Base-by-base conservation (phyloP, 129 eudicot genomes). In the carrot (Daucus carota) region DNA sequence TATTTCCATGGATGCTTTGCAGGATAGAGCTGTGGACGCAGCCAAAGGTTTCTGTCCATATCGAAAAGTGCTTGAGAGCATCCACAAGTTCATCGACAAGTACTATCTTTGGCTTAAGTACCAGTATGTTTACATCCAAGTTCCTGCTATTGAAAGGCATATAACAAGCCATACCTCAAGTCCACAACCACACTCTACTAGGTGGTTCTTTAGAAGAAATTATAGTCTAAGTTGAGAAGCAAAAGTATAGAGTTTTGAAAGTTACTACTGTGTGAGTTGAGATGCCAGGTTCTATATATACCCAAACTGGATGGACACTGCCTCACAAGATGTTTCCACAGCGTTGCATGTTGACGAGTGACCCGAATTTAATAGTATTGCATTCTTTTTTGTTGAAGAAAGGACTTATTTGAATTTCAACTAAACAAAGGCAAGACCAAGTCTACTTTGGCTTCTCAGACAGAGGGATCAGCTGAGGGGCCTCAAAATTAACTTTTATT, bases 1-100 rank as follows among this genome's bases (percentile, higher is more conserved):
- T 82, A 76, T 76, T 90, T 63, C 96, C 96, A 87, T 90, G 96
- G 80, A 87, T 84, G 62, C 96, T 90, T 80, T 69, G 84, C 67
- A 90, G 82, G 69, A 90, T 80, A 48, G 96, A 80, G 70, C 90
- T 87, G 54, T 87, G 85, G 77, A 87, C 76, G 80, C 96, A 90
- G 41, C 96, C 96, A 81, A 90, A 86, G 74, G 48, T 84, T 63
- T 80, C 80, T 0, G 92, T 83, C 85, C 76, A 87, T 1, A 42
- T 32, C 47, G 87, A 85, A 45, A 85, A 90, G 40, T 84, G 87
- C 75, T 80, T 90, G 17, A 90, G 76, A 22, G 84, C 78, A 22
- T 87, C 86, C 33, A 87, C 70, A 75, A 90, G 75, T 40, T 85
- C 83, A 76, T 90, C 92, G 28, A 83, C 65, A n/a, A 57, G 50